phyloP scores from a whole-genome alignment of 2,329 filamentous ascomycete genomes.

The Stromatinia cepivora region DNA sequence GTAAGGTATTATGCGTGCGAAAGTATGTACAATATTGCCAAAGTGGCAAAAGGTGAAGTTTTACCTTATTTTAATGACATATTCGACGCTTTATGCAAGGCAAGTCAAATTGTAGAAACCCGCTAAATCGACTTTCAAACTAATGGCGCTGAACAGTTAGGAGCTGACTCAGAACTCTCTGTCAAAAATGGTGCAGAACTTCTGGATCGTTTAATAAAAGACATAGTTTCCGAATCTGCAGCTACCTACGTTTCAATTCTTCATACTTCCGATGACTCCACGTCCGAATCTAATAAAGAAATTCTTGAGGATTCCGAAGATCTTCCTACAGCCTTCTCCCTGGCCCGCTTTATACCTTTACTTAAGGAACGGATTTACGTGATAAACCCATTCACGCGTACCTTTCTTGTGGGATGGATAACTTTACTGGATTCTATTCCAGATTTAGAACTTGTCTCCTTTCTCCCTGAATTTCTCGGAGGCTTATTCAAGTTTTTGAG shows the following conservation, averaged over 20 bases:
- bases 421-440: slow-evolving; percentile 93
- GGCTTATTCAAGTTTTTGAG: slow-evolving; percentile 90
- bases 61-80: slow-evolving; percentile 97
- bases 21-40: slow-evolving; percentile 99
- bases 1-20: slow-evolving; percentile 98
- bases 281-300: slow-evolving; percentile 51
- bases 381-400: slow-evolving; percentile 89
- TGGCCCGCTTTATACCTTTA: slow-evolving; percentile 86
- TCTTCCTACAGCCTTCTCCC: slow-evolving; percentile 87
- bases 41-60: slow-evolving; percentile 97
- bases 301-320: slow-evolving; percentile 47
- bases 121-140: slow-evolving; percentile 4
- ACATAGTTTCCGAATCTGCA: slow-evolving; percentile 93
- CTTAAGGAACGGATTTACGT: slow-evolving; percentile 93
- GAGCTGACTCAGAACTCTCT: slow-evolving; percentile 91
- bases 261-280: slow-evolving; percentile 59
- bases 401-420: slow-evolving; percentile 95
- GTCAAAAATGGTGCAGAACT: slow-evolving; percentile 98
- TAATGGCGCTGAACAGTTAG: slow-evolving; percentile 60
- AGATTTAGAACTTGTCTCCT: slow-evolving; percentile 90
- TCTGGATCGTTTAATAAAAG: slow-evolving; percentile 90
- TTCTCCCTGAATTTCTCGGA: slow-evolving; percentile 85
- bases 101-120: slow-evolving; percentile 45
- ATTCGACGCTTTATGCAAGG: slow-evolving; percentile 96
- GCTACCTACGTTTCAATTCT: slow-evolving; percentile 92